These are phyloP conservation scores for Cordyceps cicadae DNA, from an alignment of 2,329 filamentous ascomycete species.

Conservation along the genomic window DNA sequence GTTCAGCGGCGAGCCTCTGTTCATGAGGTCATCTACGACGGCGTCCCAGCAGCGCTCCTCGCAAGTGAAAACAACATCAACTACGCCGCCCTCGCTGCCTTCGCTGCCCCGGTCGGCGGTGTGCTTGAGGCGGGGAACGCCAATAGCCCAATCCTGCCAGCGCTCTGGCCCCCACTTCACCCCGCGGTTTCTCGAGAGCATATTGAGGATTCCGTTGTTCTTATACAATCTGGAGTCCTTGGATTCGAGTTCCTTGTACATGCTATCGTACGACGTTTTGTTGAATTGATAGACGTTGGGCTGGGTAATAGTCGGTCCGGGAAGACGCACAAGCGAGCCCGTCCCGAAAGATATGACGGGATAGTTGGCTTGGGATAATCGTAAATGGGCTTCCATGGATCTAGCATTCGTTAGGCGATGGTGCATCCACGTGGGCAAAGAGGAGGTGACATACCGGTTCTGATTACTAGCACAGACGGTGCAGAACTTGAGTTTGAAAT, in stretches of 20 bases:
- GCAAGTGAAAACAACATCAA: constrained; percentile 93
- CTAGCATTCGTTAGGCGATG: constrained; percentile 29
- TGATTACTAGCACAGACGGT: constrained; percentile 99
- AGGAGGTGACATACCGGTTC: constrained; percentile 60
- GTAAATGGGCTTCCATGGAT: constrained; percentile 98
- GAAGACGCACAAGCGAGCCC: constrained; percentile 85
- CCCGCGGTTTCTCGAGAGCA: constrained; percentile 84
- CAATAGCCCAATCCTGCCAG: constrained; percentile 95
- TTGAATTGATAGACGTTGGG: constrained; percentile 99
- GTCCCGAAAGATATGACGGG: constrained; percentile 99
- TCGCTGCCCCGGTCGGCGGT: constrained; percentile 65
- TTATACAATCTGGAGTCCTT: constrained; percentile 86
- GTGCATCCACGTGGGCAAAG: neutral
- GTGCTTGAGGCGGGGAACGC: constrained; percentile 72
- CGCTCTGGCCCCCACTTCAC: constrained; percentile 95
- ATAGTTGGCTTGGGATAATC: constrained; percentile 75
- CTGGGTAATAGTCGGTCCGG: constrained; percentile 82
- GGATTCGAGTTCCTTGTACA: constrained; percentile 80
- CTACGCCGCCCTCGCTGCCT: constrained; percentile 80
- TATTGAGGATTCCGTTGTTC: constrained; percentile 87
- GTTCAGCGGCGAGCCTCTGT: constrained; percentile 78
- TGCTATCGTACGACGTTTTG: constrained; percentile 86
- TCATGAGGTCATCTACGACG: constrained; percentile 86
- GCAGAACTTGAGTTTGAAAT: constrained; percentile 89
- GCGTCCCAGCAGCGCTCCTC: constrained; percentile 98